These are phyloP conservation scores for Ganoderma leucocontextum DNA, from an alignment of 1,284 basidiomycete species.

Conservation along the genomic window DNA sequence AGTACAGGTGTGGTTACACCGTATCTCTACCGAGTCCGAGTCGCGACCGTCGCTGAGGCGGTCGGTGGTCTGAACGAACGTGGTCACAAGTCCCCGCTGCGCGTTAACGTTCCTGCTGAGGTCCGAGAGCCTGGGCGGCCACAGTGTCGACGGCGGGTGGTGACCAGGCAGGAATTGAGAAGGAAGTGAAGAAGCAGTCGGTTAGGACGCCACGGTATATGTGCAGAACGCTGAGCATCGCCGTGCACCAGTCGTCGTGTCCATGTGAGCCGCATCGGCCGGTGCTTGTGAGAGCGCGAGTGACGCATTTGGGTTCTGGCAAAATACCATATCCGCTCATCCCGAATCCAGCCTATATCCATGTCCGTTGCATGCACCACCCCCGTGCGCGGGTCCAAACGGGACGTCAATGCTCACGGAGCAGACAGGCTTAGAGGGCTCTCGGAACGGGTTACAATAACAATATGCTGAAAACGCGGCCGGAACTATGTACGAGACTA, in stretches of 20 bases:
- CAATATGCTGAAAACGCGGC: not conserved
- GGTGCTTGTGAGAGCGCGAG: slow-evolving; percentile 27
- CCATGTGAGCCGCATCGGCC: slow-evolving; percentile 9
- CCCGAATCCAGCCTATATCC: slow-evolving; percentile 9
- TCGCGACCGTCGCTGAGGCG: not conserved
- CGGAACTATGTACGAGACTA: no score
- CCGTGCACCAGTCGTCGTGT: slow-evolving; percentile 4
- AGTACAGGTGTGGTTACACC: not conserved
- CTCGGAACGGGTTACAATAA: not conserved
- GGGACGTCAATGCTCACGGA: not conserved
- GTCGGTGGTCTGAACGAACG: not conserved
- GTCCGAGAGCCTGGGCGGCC: not conserved
- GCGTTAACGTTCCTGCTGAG: not conserved
- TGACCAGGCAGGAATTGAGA: slow-evolving; percentile 1
- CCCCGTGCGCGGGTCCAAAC: not conserved
- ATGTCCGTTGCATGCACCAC: not conserved
- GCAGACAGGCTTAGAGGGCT: not conserved
- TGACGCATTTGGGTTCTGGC: slow-evolving; percentile 22
- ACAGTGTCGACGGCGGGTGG: not conserved
- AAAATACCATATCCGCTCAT: slow-evolving; percentile 13
- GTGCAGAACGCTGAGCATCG: slow-evolving; percentile 5
- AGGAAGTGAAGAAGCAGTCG: slow-evolving; percentile 1
- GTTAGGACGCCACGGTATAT: slow-evolving; percentile 2
- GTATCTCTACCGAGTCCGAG: not conserved
- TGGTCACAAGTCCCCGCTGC: not conserved